Base-by-base conservation (phyloP, 352 stramenopile genomes). In the Blastocystis sp. region DNA sequence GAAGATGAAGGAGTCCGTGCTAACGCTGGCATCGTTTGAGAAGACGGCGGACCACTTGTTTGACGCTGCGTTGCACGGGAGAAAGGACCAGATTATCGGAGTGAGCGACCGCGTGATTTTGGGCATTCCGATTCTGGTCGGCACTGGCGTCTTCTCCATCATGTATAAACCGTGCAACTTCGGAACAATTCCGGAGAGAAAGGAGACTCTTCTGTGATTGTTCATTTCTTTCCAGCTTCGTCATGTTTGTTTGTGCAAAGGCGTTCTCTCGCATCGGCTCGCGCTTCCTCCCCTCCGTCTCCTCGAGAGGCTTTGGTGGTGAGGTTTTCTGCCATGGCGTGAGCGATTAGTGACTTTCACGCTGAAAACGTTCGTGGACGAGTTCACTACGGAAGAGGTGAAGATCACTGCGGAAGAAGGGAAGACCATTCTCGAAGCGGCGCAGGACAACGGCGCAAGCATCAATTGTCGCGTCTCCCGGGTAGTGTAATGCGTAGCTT, bases 21-120 rank as follows among this genome's bases (percentile, higher is more conserved):
- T 99, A 55, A 99, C 99, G 96, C 93, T 99, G 35, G 97, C 97
- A 31, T 99, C 95, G 70, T 98, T 98, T 90, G 97, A 99, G 93
- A 99, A 99, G 93, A 99, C 97, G 10, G 98, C 97, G 0, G 97
- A 99, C 91, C 97, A 99, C 91, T 93, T 99, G 26, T 99, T 99
- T 90, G 97, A 99, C 91, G 98, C 98, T n/a, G 96, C 97, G 13
- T 95, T 98, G 24, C 97, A 99, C 92, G 97, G 94, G 39, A 94
- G 96, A 81, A 97, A 94, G 76, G 98, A 99, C 91, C 94, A 95
- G 26, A 99, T 99, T 91, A 96, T 98, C 35, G 98, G 97, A 51
- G 97, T 99, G 70, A 92, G 91, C 63, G 95, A 99, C 92, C 99
- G 97, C 90, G 99, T 99, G 91, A 99, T 99, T 92, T 99, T 99